phyloP scores from a whole-genome alignment of 1,284 basidiomycete genomes.

The Tetrapyrgos nigripes region DNA sequence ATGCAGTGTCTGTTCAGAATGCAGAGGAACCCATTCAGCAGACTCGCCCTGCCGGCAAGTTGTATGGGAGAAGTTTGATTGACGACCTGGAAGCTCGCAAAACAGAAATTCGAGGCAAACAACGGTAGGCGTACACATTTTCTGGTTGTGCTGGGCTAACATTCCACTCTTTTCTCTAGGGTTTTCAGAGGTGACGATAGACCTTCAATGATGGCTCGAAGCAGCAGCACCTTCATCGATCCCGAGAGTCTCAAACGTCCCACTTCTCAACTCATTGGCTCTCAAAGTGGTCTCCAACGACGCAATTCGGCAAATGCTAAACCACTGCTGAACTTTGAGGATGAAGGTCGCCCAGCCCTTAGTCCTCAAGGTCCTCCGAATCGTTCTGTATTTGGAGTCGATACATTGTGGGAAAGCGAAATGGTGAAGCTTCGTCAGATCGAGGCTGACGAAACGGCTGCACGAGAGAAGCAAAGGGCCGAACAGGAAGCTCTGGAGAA shows the following conservation, averaged over 20 bases:
- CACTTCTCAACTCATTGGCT: slow-evolving; percentile 48
- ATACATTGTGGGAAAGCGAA: slow-evolving; percentile 83
- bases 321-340: slow-evolving; percentile 68
- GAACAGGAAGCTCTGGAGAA: slow-evolving; percentile 46
- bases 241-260: slow-evolving; percentile 63
- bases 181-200: slow-evolving; percentile 78
- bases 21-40: slow-evolving; percentile 42
- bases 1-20: slow-evolving; percentile 38
- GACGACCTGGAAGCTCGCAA: slow-evolving; percentile 82
- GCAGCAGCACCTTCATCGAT: slow-evolving; percentile 75
- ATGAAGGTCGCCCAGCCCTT: slow-evolving; percentile 44
- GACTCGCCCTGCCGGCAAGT: slow-evolving; percentile 70
- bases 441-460: slow-evolving; percentile 64
- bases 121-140: slow-evolving; percentile 56
- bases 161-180: slow-evolving; percentile 39
- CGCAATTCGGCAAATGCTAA: slow-evolving; percentile 57
- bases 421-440: slow-evolving; percentile 76
- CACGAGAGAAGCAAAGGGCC: slow-evolving; percentile 48
- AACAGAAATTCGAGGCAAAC: slow-evolving; percentile 73
- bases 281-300: slow-evolving; percentile 45
- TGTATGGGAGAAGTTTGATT: slow-evolving; percentile 81
- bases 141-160: slow-evolving; percentile 6
- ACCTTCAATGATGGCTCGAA: slow-evolving; percentile 85
- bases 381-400: slow-evolving; percentile 83
- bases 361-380: slow-evolving; percentile 44